A percentile compares a stretch with the other conserved stretches of the same genome.
Conservation (phyloP, 371 early-diverging fungal species). For the Circinella umbellata region DNA sequence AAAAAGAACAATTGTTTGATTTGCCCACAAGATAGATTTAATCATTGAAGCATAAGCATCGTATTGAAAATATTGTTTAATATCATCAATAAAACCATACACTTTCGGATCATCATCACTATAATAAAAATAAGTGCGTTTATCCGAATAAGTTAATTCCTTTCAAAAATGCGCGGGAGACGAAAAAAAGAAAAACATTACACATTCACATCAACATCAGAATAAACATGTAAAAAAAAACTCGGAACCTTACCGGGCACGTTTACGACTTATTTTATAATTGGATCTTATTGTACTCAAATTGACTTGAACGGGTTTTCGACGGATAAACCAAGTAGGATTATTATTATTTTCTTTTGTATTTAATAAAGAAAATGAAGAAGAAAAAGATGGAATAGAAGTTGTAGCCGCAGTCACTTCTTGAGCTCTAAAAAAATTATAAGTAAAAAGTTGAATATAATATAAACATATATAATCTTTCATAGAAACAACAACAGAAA, state of each 20-base stretch:
- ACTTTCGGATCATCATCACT: constrained; percentile 26
- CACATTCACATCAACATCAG: too few species aligned
- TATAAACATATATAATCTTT: background rate
- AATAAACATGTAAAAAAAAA: background rate
- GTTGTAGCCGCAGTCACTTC: constrained; percentile 14
- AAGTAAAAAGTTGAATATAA: background rate
- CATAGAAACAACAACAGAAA: background rate
- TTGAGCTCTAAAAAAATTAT: constrained; percentile 9
- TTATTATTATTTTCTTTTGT: background rate
- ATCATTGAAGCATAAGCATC: constrained; percentile 15
- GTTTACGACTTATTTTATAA: constrained; percentile 16
- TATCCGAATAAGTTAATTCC: constrained; percentile 36
- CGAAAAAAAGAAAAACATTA: background rate
- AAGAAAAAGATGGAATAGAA: background rate
- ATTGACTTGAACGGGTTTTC: constrained; percentile 20
- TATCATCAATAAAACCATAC: constrained; percentile 20
- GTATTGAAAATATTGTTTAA: constrained; percentile 26
- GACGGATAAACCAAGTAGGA: constrained; percentile 8
- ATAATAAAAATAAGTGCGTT: background rate
- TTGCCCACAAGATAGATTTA: constrained; percentile 16
- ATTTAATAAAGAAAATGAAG: background rate
- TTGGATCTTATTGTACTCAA: constrained; percentile 25
- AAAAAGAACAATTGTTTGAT: constrained; percentile 31
- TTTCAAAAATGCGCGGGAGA: background rate
- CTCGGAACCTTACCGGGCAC: constrained; percentile 18